A percentile compares a stretch with the other conserved stretches of the same genome.
Conservation (phyloP, 2,329 filamentous ascomycete genomes). For the Penicillium sp. region DNA sequence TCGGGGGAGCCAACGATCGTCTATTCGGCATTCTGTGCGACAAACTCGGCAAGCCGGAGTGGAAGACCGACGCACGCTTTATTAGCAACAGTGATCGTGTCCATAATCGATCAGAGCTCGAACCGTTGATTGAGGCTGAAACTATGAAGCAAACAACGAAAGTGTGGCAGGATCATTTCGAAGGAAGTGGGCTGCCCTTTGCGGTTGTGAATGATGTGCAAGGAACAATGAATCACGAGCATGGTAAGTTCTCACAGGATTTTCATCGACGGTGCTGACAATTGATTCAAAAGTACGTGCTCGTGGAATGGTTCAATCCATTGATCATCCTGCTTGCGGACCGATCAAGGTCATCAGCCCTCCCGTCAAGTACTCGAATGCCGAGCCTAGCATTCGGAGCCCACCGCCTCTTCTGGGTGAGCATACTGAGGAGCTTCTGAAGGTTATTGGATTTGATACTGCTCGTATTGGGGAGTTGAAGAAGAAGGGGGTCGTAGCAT, state of each 20-base stretch:
- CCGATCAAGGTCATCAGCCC: slow-evolving; percentile 88
- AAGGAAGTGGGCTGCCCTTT: slow-evolving; percentile 89
- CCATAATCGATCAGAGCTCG: slow-evolving; percentile 71
- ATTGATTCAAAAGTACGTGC: slow-evolving; percentile 55
- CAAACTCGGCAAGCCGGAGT: slow-evolving; percentile 58
- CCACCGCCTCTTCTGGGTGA: slow-evolving; percentile 83
- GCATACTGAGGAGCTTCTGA: slow-evolving; percentile 78
- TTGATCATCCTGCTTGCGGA: slow-evolving; percentile 81
- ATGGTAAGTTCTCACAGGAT: slow-evolving; percentile 57
- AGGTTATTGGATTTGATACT: slow-evolving; percentile 66
- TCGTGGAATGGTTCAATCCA: slow-evolving; percentile 83
- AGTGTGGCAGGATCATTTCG: slow-evolving; percentile 83
- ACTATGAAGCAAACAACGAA: slow-evolving; percentile 76
- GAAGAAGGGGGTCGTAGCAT: slow-evolving; percentile 62
- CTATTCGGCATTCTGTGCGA: slow-evolving; percentile 62
- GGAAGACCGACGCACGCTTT: slow-evolving; percentile 58
- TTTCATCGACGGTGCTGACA: background rate
- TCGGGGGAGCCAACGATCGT: slow-evolving; percentile 65
- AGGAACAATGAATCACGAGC: slow-evolving; percentile 76
- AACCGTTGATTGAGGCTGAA: slow-evolving; percentile 73
- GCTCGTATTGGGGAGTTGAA: slow-evolving; percentile 52
- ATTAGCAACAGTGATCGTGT: slow-evolving; percentile 61
- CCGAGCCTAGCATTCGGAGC: slow-evolving; percentile 70
- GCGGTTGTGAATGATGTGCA: slow-evolving; percentile 93
- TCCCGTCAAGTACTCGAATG: slow-evolving; percentile 89